A percentile compares a stretch with the other conserved stretches of the same genome.
Conservation (phyloP, 192 early-diverging fungal genomes). For the Coemansia sp. region DNA sequence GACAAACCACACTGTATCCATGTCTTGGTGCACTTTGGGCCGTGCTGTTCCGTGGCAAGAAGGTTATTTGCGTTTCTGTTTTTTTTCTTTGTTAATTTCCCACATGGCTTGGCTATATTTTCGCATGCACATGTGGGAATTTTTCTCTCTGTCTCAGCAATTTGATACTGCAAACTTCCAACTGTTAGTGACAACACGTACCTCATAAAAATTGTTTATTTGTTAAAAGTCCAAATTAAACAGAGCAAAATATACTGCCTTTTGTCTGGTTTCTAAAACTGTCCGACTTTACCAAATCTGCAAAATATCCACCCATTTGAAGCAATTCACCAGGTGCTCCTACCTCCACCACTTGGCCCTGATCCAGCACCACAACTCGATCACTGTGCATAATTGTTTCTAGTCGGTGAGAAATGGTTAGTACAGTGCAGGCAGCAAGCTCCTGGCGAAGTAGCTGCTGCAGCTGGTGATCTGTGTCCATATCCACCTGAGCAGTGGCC, state of each 20-base stretch:
- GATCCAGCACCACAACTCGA: constrained; percentile 62
- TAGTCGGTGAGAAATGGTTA: constrained; percentile 68
- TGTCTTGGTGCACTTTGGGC: too few species aligned
- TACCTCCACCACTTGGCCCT: constrained; percentile 7
- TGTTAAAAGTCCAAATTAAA: too few species aligned
- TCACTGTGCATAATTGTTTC: constrained; percentile 64
- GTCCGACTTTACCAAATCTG: constrained; percentile 7
- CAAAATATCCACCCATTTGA: constrained; percentile 6
- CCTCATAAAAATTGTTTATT: too few species aligned
- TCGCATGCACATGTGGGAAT: too few species aligned
- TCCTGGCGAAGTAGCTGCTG: constrained; percentile 44
- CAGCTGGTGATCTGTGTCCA: constrained; percentile 10
- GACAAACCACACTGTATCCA: constrained; percentile 31
- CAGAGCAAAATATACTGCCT: too few species aligned
- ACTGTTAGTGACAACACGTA: too few species aligned
- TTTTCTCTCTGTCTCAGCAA: too few species aligned
- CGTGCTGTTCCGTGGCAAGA: too few species aligned
- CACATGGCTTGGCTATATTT: too few species aligned
- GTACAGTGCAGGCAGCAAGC: constrained; percentile 45
- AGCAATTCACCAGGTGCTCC: constrained; percentile 3
- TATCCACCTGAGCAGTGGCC: constrained; percentile 63
- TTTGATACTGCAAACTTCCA: too few species aligned
- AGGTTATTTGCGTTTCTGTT: too few species aligned
- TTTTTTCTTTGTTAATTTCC: too few species aligned
- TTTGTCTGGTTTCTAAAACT: constrained; percentile 10